Evolutionary conservation across 176 grass and related monocot genomes (phyloP).

Genomic region (Neostapfia colusana): DNA sequence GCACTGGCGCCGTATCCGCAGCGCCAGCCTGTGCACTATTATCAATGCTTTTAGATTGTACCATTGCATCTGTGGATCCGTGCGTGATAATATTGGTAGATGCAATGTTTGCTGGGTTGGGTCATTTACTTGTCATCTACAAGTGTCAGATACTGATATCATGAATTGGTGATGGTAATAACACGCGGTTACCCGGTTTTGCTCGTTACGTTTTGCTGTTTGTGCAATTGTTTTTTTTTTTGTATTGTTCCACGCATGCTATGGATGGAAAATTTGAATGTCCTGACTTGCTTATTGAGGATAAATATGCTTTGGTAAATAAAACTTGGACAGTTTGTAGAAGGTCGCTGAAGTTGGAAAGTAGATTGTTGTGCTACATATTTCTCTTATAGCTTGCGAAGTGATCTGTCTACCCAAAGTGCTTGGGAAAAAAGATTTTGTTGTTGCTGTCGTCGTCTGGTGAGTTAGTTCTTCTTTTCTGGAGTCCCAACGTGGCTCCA

Average conservation of each 20-base stretch:
- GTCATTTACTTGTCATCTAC: conserved; percentile 29
- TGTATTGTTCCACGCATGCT: too few relatives aligned
- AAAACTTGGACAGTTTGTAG: not conserved
- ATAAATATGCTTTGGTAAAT: not conserved
- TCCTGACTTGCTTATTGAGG: not conserved
- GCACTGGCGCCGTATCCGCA: not conserved
- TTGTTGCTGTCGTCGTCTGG: too few relatives aligned
- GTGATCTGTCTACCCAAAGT: too few relatives aligned
- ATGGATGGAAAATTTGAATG: not conserved
- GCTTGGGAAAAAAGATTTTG: too few relatives aligned
- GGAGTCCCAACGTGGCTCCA: too few relatives aligned
- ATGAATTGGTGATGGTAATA: conserved; percentile 23
- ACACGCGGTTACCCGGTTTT: not conserved
- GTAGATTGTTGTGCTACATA: too few relatives aligned
- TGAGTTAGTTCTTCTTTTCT: too few relatives aligned
- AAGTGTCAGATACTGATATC: conserved; percentile 17
- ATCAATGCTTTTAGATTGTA: conserved; percentile 33
- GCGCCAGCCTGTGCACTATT: conserved; percentile 19
- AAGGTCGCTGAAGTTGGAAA: not conserved
- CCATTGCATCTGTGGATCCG: conserved; percentile 18
- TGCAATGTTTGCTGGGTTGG: conserved; percentile 29
- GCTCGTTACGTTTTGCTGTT: not conserved
- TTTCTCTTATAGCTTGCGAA: too few relatives aligned
- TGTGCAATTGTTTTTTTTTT: not conserved
- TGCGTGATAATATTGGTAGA: conserved; percentile 18